Evolutionary conservation across 2,329 filamentous ascomycete genomes (phyloP).

Genomic region (Neofusicoccum parvum): DNA sequence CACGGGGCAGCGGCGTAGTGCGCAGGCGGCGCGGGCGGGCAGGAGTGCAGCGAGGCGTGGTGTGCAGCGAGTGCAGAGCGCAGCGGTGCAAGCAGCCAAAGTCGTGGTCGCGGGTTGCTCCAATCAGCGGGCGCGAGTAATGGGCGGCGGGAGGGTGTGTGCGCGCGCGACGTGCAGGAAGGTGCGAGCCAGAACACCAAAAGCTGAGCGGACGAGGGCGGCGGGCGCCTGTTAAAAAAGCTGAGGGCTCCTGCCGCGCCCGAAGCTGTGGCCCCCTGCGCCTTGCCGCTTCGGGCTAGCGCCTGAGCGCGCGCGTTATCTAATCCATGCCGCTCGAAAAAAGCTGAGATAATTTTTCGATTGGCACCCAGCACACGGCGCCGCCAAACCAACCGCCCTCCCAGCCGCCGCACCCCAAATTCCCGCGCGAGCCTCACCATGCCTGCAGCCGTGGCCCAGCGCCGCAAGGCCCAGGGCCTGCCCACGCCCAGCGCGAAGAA

Average conservation of each 20-base stretch:
- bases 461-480: constrained; percentile 17
- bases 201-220: constrained; percentile 1
- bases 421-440: constrained; percentile 26
- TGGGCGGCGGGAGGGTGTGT: constrained; percentile 16
- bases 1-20: neutral
- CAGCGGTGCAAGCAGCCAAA: neutral
- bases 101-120: neutral
- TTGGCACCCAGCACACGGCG: constrained; percentile 7
- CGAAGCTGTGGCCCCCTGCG: constrained; percentile 16
- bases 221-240: constrained; percentile 14
- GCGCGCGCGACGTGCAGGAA: constrained; percentile 18
- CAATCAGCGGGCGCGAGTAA: constrained; percentile 18
- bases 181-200: constrained; percentile 20
- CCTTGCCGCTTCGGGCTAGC: neutral
- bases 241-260: constrained; percentile 17
- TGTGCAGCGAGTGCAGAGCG: constrained; percentile 1
- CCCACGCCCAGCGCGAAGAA: constrained; percentile 39
- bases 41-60: constrained; percentile 2
- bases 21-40: neutral
- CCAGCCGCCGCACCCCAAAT: neutral
- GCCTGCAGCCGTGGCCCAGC: constrained; percentile 36
- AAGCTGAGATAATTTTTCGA: constrained; percentile 21
- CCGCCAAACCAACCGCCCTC: constrained; percentile 20
- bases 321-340: constrained; percentile 21
- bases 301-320: constrained; percentile 9